Percentiles rank a stretch among this genome's conserved stretches.
phyloP scores from a whole-genome alignment of 192 early-diverging fungal species.

The Piromyces finnis region DNA sequence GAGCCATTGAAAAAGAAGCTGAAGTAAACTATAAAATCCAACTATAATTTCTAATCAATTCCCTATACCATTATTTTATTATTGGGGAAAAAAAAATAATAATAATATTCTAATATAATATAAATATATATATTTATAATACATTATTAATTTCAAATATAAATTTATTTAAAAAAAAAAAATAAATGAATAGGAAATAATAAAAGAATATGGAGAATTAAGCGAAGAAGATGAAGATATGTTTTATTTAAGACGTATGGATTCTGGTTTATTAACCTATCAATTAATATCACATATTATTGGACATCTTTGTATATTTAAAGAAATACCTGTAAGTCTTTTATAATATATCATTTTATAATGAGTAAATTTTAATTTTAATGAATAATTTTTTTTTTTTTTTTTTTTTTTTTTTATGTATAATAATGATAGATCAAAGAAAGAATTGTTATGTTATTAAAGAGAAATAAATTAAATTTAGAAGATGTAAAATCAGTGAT shows the following conservation, averaged over 20 bases:
- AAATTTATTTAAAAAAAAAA: not conserved
- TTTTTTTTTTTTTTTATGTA: too few species aligned
- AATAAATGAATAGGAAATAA: conserved; percentile 17
- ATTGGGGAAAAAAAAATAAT: too few species aligned
- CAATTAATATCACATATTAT: conserved; percentile 23
- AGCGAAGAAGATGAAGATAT: conserved; percentile 38
- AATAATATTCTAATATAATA: too few species aligned
- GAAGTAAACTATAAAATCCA: too few species aligned
- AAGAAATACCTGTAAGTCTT: not conserved
- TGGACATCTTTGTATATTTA: not conserved
- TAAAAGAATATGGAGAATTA: conserved; percentile 20
- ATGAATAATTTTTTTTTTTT: not conserved
- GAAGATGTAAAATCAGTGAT: not conserved
- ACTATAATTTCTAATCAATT: too few species aligned
- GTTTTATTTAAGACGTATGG: conserved; percentile 45
- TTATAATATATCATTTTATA: not conserved
- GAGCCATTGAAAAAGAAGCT: conserved; percentile 26
- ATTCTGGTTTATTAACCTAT: conserved; percentile 64
- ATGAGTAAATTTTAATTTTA: not conserved
- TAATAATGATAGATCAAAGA: not conserved
- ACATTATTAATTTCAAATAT: not conserved
- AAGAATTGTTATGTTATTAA: not conserved
- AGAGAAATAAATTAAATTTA: not conserved
- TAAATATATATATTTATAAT: too few species aligned
- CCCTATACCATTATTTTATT: too few species aligned